These are phyloP conservation scores for Wickerhamomyces hampshirensis DNA, from an alignment of 805 yeast genomes.

Conservation along the genomic window DNA sequence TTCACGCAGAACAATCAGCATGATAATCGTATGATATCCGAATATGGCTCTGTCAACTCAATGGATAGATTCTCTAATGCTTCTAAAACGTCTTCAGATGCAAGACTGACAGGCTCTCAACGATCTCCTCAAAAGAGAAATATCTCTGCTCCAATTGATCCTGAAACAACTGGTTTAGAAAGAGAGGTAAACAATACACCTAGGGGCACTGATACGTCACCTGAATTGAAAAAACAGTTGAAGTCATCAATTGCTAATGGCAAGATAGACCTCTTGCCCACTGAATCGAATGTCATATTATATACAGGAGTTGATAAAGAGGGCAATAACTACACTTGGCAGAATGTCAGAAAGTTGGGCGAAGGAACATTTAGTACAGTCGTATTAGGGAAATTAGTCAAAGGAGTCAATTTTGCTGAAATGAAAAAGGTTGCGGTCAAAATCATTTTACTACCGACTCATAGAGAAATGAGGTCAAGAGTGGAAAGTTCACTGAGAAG, in stretches of 20 bases:
- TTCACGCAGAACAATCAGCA: constrained; percentile 1
- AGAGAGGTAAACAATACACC: constrained; percentile 5
- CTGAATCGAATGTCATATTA: background rate
- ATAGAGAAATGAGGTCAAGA: constrained; percentile 41
- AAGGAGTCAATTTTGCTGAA: constrained; percentile 11
- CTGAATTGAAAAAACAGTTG: no score
- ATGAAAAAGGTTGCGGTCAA: constrained; percentile 63
- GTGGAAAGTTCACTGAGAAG: constrained; percentile 62
- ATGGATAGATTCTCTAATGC: constrained; percentile 6
- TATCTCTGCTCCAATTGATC: constrained; percentile 13
- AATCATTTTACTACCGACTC: constrained; percentile 41
- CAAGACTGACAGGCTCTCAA: constrained; percentile 1
- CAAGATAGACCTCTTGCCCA: background rate
- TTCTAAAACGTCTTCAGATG: constrained; percentile 1
- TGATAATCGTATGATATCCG: constrained; percentile 31
- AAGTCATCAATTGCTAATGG: no score
- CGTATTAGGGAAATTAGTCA: constrained; percentile 36
- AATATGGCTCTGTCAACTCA: constrained; percentile 28
- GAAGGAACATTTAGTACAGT: constrained; percentile 68
- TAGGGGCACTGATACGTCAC: background rate
- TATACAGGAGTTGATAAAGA: constrained; percentile 16
- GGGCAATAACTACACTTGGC: constrained; percentile 25
- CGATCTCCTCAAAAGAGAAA: constrained; percentile 17
- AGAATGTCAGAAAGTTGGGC: constrained; percentile 45
- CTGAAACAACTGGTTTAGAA: constrained; percentile 7